Conservation (phyloP, 1,139 yeast genomes). For the Taphrina deformans region DNA sequence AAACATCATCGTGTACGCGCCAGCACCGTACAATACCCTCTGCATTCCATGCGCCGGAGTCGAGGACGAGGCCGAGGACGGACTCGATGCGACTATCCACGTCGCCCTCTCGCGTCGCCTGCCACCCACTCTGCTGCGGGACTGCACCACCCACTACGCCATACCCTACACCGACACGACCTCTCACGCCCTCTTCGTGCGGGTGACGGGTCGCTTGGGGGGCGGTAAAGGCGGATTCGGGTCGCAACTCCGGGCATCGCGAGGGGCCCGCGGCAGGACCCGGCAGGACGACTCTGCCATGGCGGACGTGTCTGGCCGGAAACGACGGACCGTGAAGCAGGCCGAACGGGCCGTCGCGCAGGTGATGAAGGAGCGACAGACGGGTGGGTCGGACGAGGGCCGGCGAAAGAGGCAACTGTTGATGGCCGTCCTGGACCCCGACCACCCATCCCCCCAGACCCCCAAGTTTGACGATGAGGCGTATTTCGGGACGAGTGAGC, state of each 20-base stretch:
- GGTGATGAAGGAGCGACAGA: background rate
- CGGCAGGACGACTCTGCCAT: conserved; percentile 41
- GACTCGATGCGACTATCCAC: background rate
- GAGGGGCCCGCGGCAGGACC: conserved; percentile 43
- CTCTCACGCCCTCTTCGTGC: background rate
- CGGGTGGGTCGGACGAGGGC: background rate
- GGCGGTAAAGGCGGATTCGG: conserved; percentile 61
- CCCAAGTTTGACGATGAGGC: conserved; percentile 45
- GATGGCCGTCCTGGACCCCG: background rate
- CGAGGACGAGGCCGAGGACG: background rate
- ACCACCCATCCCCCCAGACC: background rate
- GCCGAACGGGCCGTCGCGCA: conserved; percentile 42
- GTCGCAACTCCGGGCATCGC: conserved; percentile 49
- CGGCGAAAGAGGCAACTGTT: background rate
- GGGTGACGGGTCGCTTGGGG: conserved; percentile 41
- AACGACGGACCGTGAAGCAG: conserved; percentile 46
- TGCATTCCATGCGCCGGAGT: background rate
- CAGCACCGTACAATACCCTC: conserved; percentile 3
- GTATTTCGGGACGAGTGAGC: conserved; percentile 40
- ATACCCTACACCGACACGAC: background rate
- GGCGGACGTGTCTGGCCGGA: conserved; percentile 49
- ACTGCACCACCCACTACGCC: background rate
- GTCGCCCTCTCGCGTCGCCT: background rate
- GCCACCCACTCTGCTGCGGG: background rate
- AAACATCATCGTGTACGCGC: background rate